Evolutionary conservation across 2,329 filamentous ascomycete genomes (phyloP).

Genomic region (Cryphonectria nitschkei): DNA sequence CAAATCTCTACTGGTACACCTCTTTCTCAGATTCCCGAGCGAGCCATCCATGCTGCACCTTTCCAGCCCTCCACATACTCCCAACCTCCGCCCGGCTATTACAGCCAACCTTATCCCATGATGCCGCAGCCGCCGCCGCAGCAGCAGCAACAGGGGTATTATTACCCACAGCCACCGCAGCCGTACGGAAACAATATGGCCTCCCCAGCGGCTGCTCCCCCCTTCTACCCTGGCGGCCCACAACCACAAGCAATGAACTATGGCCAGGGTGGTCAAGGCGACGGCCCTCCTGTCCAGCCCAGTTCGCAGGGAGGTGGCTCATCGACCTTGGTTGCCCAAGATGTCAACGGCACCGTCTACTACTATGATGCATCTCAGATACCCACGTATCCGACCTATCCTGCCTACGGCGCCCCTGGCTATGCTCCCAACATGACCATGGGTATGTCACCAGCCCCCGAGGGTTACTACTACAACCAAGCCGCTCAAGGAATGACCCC

Average conservation of each 20-base stretch:
- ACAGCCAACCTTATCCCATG: constrained; percentile 59
- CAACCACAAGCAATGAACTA: constrained; percentile 47
- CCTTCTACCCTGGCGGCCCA: constrained; percentile 61
- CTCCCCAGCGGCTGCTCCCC: constrained; percentile 46
- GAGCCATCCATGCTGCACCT: constrained; percentile 85
- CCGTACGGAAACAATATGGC: constrained; percentile 50
- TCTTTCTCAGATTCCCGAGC: constrained; percentile 88
- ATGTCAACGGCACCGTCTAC: constrained; percentile 94
- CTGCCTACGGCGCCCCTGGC: constrained; percentile 48
- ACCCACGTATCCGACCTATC: constrained; percentile 54
- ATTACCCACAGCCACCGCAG: constrained; percentile 60
- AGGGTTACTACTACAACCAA: constrained; percentile 73
- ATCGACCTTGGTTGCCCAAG: constrained; percentile 71
- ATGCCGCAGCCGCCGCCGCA: constrained; percentile 63
- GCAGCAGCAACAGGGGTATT: constrained; percentile 64
- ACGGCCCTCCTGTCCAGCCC: constrained; percentile 41
- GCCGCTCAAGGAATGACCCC: constrained; percentile 60
- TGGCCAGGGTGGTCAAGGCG: constrained; percentile 48
- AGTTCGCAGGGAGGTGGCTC: constrained; percentile 58
- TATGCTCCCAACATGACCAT: constrained; percentile 65
- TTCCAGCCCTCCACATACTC: constrained; percentile 79
- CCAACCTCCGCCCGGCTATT: constrained; percentile 62
- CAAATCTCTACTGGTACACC: constrained; percentile 78
- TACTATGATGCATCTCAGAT: constrained; percentile 86
- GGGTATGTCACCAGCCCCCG: constrained; percentile 65